phyloP scores from a whole-genome alignment of 2,329 filamentous ascomycete genomes.

The Calonectria pteridis region DNA sequence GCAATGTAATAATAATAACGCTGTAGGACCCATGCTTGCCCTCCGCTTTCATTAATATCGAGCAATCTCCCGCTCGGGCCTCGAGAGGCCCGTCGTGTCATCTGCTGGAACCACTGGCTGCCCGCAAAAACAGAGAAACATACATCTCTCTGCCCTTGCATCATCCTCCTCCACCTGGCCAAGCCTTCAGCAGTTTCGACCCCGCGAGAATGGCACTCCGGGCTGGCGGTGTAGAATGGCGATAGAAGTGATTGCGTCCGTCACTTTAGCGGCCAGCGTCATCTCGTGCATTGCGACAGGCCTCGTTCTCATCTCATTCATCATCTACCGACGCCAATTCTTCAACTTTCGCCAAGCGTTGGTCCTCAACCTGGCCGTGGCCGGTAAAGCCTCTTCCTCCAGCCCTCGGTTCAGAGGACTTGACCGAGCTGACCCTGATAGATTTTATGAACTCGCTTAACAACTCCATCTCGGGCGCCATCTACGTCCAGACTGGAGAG shows the following conservation, averaged over 20 bases:
- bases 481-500: slow-evolving; percentile 26
- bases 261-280: slow-evolving; percentile 40
- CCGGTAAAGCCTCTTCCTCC: slow-evolving; percentile 26
- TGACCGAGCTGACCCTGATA: neutral
- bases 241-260: slow-evolving; percentile 32
- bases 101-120: neutral
- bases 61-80: neutral
- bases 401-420: neutral
- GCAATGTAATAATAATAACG: neutral
- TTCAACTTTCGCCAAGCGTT: slow-evolving; percentile 40
- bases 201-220: neutral
- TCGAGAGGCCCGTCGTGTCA: neutral
- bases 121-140: neutral
- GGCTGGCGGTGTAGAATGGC: slow-evolving; percentile 23
- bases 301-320: slow-evolving; percentile 38
- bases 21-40: neutral
- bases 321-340: slow-evolving; percentile 38
- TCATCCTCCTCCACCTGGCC: neutral
- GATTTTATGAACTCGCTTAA: slow-evolving; percentile 41
- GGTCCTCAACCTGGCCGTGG: slow-evolving; percentile 40
- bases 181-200: neutral
- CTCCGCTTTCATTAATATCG: neutral
- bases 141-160: neutral
- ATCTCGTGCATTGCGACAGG: slow-evolving; percentile 38
- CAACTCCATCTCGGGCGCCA: slow-evolving; percentile 39